Evolutionary conservation across 1,139 yeast species (phyloP), one percentile per base, ranked within the genome.

Genomic region (Candida smagusa): DNA sequence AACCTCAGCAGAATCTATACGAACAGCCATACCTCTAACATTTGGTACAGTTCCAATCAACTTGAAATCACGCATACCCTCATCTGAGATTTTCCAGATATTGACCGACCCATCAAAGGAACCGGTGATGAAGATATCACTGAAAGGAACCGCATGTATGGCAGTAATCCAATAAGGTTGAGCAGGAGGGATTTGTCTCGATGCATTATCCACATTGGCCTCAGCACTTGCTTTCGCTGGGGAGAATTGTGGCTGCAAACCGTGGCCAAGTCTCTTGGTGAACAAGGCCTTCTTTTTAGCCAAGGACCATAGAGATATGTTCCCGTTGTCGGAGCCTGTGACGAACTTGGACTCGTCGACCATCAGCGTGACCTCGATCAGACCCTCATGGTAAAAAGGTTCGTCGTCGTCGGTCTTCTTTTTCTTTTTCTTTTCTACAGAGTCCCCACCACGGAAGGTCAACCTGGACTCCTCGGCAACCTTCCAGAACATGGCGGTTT

Each of bases 401-500:
- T 63, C 64, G 3, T 59, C 62, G 9, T 54, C 56, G 21, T 38
- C 37, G 4, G 58, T 61, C 8, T 54, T 56, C 36, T 58, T 62
- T 40, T 54, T 67, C 42, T 60, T 65, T 50, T 68, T 67, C 56
- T 66, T 74, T 38, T 68, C 74, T 11, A 62, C 51, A 3, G 63
- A 68, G 53, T 87, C 95, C 42, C 96, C 96, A 44, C 96, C 96
- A 54, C 97, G 76, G 61, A 92, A 92, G 0, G 97, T 89, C 50
- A 92, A 74, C 54, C 97, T 77, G 2, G 95, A 80, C 63, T 92
- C 98, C 53, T 94, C 98, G 22, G 95, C 79, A 47, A 92, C 88
- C 61, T 94, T 92, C 98, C 98, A 92, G 52, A 87, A 70, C 82
- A 94, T 84, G 12, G 94, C 97, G 1, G 96, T 86, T 52, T 95